phyloP scores from a whole-genome alignment of 495 filamentous ascomycete species.

The Penicillium bovifimosum region DNA sequence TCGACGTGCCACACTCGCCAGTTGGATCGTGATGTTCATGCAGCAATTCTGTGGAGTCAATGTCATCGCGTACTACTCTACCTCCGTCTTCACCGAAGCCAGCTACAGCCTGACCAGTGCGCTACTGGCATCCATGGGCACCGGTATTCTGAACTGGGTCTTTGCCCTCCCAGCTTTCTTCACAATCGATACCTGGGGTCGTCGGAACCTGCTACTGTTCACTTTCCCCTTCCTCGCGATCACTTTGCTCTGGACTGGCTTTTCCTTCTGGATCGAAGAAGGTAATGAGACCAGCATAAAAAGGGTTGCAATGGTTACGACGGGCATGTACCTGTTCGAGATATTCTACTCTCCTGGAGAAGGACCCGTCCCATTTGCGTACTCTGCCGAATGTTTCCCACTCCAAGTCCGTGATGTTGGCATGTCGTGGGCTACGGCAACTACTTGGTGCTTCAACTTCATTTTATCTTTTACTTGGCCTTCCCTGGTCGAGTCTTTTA shows the following conservation, averaged over 20 bases:
- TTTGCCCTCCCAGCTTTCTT: conserved; percentile 63
- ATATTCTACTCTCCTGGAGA: conserved; percentile 52
- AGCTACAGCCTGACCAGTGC: conserved; percentile 43
- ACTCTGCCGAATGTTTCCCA: conserved; percentile 56
- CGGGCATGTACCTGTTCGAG: conserved; percentile 48
- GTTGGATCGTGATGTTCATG: conserved; percentile 47
- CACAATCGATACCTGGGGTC: conserved; percentile 62
- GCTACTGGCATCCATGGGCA: conserved; percentile 55
- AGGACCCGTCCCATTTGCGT: conserved; percentile 54
- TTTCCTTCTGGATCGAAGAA: conserved; percentile 51
- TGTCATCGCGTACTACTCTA: conserved; percentile 50
- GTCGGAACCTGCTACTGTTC: conserved; percentile 56
- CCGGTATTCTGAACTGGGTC: conserved; percentile 60
- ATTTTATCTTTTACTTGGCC: conserved; percentile 57
- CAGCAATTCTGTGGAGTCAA: conserved; percentile 52
- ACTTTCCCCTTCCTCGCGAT: conserved; percentile 60
- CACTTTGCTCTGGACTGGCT: conserved; percentile 52
- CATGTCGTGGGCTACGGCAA: conserved; percentile 58
- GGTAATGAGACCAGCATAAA: conserved; percentile 23
- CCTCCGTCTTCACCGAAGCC: conserved; percentile 50
- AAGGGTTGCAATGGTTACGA: conserved; percentile 44
- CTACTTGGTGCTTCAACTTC: conserved; percentile 48
- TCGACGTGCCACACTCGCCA: conserved; percentile 48
- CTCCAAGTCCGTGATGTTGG: conserved; percentile 60
- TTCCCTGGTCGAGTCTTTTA: conserved; percentile 41